phyloP scores from a whole-genome alignment of 2,329 filamentous ascomycete species.

The Arthrobotrys pseudoclavata region DNA sequence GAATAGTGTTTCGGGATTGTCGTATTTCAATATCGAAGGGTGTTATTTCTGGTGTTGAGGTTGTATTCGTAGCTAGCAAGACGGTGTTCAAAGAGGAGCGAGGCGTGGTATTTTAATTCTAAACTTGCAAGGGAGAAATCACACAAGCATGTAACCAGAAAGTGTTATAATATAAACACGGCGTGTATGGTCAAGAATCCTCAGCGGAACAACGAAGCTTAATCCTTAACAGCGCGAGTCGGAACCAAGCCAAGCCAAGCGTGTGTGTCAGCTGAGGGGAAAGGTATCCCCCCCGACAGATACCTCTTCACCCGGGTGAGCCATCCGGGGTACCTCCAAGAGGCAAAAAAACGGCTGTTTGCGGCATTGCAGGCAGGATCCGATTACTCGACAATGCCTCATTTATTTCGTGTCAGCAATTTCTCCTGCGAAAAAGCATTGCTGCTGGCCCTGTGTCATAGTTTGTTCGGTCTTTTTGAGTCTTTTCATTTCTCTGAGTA shows the following conservation, averaged over 20 bases:
- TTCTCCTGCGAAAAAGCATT: constrained; percentile 22
- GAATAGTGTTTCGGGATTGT: constrained; percentile 3
- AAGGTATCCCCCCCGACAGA: constrained; percentile 53
- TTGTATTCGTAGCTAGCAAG: not conserved
- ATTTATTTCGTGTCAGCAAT: constrained; percentile 30
- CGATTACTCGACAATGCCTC: constrained; percentile 53
- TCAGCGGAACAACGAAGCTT: not conserved
- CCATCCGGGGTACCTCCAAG: not conserved
- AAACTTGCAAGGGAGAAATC: not conserved
- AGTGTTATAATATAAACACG: not conserved
- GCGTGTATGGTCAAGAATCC: not conserved
- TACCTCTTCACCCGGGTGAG: constrained; percentile 29
- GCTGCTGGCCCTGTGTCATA: constrained; percentile 26
- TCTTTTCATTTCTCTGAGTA: constrained; percentile 30
- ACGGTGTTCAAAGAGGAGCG: not conserved
- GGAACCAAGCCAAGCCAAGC: constrained; percentile 34
- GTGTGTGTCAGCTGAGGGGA: too few relatives aligned
- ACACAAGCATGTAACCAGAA: not conserved
- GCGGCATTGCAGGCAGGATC: constrained; percentile 40
- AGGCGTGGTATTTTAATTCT: constrained; percentile 5
- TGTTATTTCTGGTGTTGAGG: constrained; percentile 1
- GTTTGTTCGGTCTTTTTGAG: constrained; percentile 15
- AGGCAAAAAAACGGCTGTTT: constrained; percentile 9
- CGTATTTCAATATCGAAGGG: not conserved
- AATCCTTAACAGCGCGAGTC: constrained; percentile 39